These are phyloP conservation scores for Cyphellophora attinorum DNA, from an alignment of 2,329 filamentous ascomycete genomes.

Conservation along the genomic window DNA sequence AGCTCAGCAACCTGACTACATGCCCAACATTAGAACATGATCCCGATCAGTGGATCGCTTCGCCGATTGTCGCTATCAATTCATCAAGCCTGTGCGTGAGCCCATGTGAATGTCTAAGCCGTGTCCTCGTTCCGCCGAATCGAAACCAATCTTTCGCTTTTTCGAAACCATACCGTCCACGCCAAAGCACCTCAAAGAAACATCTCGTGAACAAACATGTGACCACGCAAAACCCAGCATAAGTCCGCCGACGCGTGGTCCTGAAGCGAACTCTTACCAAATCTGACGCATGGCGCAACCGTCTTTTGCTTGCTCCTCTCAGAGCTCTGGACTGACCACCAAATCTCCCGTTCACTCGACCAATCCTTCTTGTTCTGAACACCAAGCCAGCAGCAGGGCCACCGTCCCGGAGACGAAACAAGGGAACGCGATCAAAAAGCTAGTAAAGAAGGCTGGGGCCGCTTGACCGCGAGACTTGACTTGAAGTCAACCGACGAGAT, in stretches of 20 bases:
- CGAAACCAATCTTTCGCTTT: conserved; percentile 39
- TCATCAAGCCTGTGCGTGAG: background rate
- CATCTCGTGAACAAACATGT: conserved; percentile 48
- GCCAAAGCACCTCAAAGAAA: conserved; percentile 38
- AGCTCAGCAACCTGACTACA: background rate
- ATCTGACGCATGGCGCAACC: conserved; percentile 34
- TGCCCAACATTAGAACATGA: conserved; percentile 7
- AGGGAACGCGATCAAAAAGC: conserved; percentile 45
- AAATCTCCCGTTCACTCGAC: conserved; percentile 30
- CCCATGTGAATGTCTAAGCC: background rate
- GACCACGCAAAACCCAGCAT: conserved; percentile 52
- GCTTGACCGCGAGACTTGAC: conserved; percentile 67
- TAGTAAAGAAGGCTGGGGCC: conserved; percentile 58
- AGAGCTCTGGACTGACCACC: conserved; percentile 40
- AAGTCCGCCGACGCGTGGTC: conserved; percentile 45
- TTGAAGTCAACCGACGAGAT: conserved; percentile 56
- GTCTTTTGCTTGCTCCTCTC: conserved; percentile 30
- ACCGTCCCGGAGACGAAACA: conserved; percentile 16
- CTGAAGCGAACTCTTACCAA: conserved; percentile 26
- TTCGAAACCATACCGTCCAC: conserved; percentile 24
- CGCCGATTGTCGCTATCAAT: conserved; percentile 2
- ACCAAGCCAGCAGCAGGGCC: conserved; percentile 17
- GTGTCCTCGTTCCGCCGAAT: background rate
- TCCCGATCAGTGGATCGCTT: conserved; percentile 18
- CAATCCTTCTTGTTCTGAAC: conserved; percentile 26